Conservation (phyloP, 352 stramenopile species). For the Phytophthora melonis region DNA sequence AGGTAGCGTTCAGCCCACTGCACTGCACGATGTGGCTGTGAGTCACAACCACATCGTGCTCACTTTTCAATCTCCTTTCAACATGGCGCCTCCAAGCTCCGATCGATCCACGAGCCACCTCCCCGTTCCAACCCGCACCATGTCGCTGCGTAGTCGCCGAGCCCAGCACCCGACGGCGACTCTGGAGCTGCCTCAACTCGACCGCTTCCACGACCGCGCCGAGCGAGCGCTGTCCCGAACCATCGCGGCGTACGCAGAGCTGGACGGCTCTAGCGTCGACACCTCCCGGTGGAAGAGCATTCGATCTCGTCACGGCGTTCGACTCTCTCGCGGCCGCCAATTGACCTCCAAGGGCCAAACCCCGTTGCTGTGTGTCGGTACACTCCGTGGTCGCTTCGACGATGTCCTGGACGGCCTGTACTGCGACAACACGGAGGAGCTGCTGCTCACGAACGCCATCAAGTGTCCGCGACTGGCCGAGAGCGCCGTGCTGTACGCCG, state of each 20-base stretch:
- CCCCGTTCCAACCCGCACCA: conserved; percentile 12
- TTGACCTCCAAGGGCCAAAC: background rate
- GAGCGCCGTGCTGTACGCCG: conserved; percentile 36
- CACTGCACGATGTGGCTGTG: no score
- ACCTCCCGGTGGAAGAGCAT: conserved; percentile 41
- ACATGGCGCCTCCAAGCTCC: background rate
- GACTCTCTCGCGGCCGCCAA: conserved; percentile 39
- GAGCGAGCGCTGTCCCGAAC: conserved; percentile 46
- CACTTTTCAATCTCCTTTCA: background rate
- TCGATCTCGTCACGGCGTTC: conserved; percentile 25
- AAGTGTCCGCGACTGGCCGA: conserved; percentile 34
- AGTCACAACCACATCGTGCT: background rate
- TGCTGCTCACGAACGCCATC: conserved; percentile 43
- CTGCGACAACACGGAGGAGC: conserved; percentile 36
- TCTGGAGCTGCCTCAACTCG: conserved; percentile 41
- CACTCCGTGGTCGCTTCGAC: conserved; percentile 41
- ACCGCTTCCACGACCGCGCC: conserved; percentile 47
- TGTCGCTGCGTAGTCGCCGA: conserved; percentile 39
- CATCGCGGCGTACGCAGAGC: conserved; percentile 39
- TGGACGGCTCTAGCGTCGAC: conserved; percentile 32
- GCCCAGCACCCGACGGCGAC: conserved; percentile 25
- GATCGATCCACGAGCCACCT: background rate
- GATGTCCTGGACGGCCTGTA: conserved; percentile 50
- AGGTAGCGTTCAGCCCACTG: no score
- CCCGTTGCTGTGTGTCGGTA: conserved; percentile 39